These are phyloP conservation scores for Helenozyma rhizophorensis DNA, from an alignment of 805 yeast species.

Conservation along the genomic window DNA sequence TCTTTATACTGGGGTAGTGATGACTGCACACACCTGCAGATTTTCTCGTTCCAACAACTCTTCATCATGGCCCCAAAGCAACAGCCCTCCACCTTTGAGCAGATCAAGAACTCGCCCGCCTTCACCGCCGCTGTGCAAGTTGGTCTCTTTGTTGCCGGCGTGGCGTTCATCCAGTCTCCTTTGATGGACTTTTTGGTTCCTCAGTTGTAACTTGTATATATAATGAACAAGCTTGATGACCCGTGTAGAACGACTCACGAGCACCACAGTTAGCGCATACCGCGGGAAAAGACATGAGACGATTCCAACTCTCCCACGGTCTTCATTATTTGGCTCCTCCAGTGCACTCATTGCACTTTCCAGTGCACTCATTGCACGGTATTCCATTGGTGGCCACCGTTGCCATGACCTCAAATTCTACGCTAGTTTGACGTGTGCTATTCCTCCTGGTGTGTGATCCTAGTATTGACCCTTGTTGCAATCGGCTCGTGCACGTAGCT, in stretches of 20 bases:
- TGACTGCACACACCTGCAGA: constrained; percentile 9
- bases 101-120: constrained; percentile 59
- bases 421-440: too few relatives aligned
- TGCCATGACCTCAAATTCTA: too few relatives aligned
- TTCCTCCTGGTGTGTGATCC: too few relatives aligned
- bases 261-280: too few relatives aligned
- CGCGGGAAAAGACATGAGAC: too few relatives aligned
- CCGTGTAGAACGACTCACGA: neutral
- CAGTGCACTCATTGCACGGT: too few relatives aligned
- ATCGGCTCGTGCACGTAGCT: too few relatives aligned
- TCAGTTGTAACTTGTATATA: constrained; percentile 40
- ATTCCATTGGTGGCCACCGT: too few relatives aligned
- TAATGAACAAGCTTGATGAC: constrained; percentile 1
- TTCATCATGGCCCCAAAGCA: constrained; percentile 16
- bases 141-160: constrained; percentile 65
- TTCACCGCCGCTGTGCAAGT: constrained; percentile 63
- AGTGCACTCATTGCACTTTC: too few relatives aligned
- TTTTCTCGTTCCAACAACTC: constrained; percentile 7
- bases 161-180: constrained; percentile 71
- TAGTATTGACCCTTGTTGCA: too few relatives aligned
- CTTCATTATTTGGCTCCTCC: too few relatives aligned
- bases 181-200: constrained; percentile 81
- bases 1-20: neutral
- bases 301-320: too few relatives aligned
- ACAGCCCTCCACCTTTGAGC: constrained; percentile 34